Percentiles rank a stretch among this genome's conserved stretches.
Conservation (phyloP, 208 protist genomes). For the Trypanosoma congolense region DNA sequence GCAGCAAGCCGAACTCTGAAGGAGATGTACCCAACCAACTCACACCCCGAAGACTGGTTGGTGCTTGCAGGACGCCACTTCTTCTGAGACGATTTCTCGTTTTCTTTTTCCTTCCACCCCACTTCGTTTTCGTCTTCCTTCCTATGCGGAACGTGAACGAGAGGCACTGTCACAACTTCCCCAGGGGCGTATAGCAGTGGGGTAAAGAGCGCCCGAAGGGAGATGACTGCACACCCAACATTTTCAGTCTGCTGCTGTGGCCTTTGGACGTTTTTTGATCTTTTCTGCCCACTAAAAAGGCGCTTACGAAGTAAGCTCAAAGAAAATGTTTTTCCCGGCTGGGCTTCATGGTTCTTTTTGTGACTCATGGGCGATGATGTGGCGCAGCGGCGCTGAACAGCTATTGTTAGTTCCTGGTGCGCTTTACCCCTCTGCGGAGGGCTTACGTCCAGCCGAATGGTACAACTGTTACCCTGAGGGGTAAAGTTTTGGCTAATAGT, state of each 20-base stretch:
- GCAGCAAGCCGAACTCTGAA: constrained; percentile 29
- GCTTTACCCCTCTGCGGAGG: neutral
- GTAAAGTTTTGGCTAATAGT: neutral
- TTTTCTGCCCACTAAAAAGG: neutral
- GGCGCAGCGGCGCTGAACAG: neutral
- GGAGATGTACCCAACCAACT: constrained; percentile 23
- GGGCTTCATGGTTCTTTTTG: neutral
- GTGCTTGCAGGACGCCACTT: neutral
- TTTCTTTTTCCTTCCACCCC: too few species aligned
- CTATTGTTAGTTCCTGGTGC: constrained; percentile 6
- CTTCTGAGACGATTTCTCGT: too few species aligned
- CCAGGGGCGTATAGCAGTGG: constrained; percentile 26
- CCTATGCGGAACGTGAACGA: constrained; percentile 24
- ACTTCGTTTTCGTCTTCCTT: too few species aligned
- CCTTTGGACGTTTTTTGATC: neutral
- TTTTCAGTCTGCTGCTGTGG: constrained; percentile 11
- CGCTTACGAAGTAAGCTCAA: neutral
- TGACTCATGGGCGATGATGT: neutral
- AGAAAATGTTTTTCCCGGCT: neutral
- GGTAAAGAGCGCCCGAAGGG: constrained; percentile 26
- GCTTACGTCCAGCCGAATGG: constrained; percentile 18
- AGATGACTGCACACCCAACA: constrained; percentile 28
- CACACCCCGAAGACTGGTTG: neutral
- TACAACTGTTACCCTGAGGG: neutral
- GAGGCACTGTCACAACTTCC: constrained; percentile 32